Base-by-base conservation (phyloP, 257 asterid species). In the Avicennia marina region DNA sequence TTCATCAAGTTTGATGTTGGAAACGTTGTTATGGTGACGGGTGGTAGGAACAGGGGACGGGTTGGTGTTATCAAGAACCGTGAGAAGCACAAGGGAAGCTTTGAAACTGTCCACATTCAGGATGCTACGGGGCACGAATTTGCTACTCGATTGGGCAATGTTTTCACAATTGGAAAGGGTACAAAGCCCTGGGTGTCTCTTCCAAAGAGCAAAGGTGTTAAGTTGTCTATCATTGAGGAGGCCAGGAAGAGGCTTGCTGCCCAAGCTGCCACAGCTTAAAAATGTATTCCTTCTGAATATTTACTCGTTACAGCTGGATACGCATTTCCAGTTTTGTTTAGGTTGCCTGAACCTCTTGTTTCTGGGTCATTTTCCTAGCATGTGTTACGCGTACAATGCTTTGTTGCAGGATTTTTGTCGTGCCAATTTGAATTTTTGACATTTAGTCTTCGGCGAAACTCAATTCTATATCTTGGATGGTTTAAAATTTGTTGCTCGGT, bases 21-120 rank as follows among this genome's bases (percentile, higher is more conserved):
- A 7, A 84, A 84, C 42, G 85, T 84, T 57, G 89, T 84, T 47
- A 79, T 81, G 87, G 94, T 84, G 41, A 84, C 89, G 51, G 94
- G 94, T 12, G 89, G 94, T 64, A 84, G 94, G 68, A 84, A 84
- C 73, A 84, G 94, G 63, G 94, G 89, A 9, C 83, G 94, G 40
- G 89, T 81, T 57, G 90, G 90, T 17, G 72, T 85, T 0, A 67
- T 85, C 66, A 85, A 85, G 87, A 81, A 79, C 67, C 72, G 89
- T 55, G 94, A 85, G 81, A 85, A 85, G 77, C 83, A 72, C 44
- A 81, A 76, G 81, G 94, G 87, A 47, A 79, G 80, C 65, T 85
- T 84, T 12, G 94, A 85, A 81, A 85, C 94, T 5, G 56, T 79
- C 47, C 94, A 85, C 41, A 54, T 79, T 60, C 87, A 81, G 63